Base-by-base conservation (phyloP, 257 asterid species). In the Osmanthus fragrans region DNA sequence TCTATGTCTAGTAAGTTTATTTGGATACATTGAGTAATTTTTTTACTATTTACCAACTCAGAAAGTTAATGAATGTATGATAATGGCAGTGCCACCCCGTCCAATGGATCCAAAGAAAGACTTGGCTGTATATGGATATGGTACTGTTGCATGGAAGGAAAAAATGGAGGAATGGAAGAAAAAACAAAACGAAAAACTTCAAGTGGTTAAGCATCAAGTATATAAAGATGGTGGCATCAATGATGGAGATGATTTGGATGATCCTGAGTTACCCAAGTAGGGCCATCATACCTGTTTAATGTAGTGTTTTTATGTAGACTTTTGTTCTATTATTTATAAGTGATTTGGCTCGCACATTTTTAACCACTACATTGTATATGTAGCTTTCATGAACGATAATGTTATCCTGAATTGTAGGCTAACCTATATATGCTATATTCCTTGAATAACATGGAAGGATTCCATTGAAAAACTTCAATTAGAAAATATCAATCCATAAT, bases 31-130 rank as follows among this genome's bases (percentile, higher is more conserved):
- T 67, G 29, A 58, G 11, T 42, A 25, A 29, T 74, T 73, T 66
- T 13, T 56, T 71, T n/a, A 36, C 11, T 54, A 47, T 65, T 75
- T 78, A 70, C 21, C 73, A 47, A 73, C 70, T 60, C 29, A 27
- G 37, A 33, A 54, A 21, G 47, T 82, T 71, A 71, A 72, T 83
- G 60, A 36, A n/a, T 7, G 1, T 67, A 34, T 58, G 19, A 2
- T 60, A 37, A 36, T 80, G 81, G 79, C 78, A 85, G 95, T 92
- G 86, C 97, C 97, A 3, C 92, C 97, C 6, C 82, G 97, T 21
- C 87, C 97, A 5, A 92, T 92, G 97, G 97, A 92, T 83, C 97
- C 97, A 21, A 92, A 89, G 81, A 92, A 91, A 77, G 97, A 92
- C 45, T 87, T 92, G 19, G 97, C 97, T 0, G 97, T 91, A 5